Evolutionary conservation across 352 stramenopile genomes (phyloP).

Genomic region (Thraustotheca clavata): DNA sequence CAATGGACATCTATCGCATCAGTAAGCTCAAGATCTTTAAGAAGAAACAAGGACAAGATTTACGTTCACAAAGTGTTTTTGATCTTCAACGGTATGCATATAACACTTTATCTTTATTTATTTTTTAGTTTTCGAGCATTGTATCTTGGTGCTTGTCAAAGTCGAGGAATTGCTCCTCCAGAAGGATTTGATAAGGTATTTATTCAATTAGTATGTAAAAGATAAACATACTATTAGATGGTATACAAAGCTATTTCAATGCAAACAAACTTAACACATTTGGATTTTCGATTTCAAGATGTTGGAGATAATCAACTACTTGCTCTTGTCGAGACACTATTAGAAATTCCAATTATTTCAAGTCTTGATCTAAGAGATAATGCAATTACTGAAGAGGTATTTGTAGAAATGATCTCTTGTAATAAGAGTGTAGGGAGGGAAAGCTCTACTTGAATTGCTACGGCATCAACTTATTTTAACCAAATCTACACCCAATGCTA

Average conservation of each 20-base stretch:
- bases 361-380: constrained; percentile 70
- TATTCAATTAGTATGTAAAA: neutral
- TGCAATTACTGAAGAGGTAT: constrained; percentile 66
- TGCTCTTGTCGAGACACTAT: constrained; percentile 59
- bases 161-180: neutral
- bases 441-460: constrained; percentile 62
- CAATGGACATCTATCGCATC: constrained; percentile 19
- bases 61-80: constrained; percentile 11
- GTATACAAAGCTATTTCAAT: constrained; percentile 81
- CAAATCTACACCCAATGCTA: constrained; percentile 31
- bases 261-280: constrained; percentile 59
- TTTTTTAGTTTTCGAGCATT: constrained; percentile 6
- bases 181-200: constrained; percentile 3
- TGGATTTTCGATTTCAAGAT: constrained; percentile 73
- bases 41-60: constrained; percentile 18
- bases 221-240: constrained; percentile 28
- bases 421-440: constrained; percentile 40
- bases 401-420: neutral
- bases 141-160: neutral
- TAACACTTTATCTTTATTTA: neutral
- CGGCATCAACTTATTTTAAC: constrained; percentile 63
- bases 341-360: constrained; percentile 71
- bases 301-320: constrained; percentile 72
- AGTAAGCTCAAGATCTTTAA: constrained; percentile 18
- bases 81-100: constrained; percentile 12